phyloP scores from a whole-genome alignment of 1,139 yeast species.

The Dujonia santamariae region DNA sequence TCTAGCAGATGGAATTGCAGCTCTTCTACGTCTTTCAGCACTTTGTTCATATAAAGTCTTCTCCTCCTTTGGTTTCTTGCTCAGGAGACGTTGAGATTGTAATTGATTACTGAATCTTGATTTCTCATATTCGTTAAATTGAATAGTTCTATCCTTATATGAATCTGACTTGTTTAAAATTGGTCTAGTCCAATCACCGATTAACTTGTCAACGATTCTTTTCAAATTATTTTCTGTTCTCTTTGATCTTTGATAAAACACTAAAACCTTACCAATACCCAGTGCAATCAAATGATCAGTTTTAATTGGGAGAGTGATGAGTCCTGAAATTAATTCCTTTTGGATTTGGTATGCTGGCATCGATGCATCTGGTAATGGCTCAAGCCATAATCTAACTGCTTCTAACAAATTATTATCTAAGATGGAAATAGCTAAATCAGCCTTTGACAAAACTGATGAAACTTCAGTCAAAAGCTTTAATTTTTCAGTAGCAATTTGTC shows the following conservation, averaged over 20 bases:
- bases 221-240: conserved; percentile 86
- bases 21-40: conserved; percentile 90
- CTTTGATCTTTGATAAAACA: conserved; percentile 90
- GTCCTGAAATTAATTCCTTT: conserved; percentile 73
- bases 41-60: conserved; percentile 79
- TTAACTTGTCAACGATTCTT: conserved; percentile 82
- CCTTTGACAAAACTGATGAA: conserved; percentile 69
- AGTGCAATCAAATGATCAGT: conserved; percentile 93
- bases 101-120: conserved; percentile 49
- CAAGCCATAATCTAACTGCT: conserved; percentile 95
- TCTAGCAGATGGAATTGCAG: conserved; percentile 89
- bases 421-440: conserved; percentile 85
- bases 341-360: conserved; percentile 96
- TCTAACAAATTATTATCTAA: conserved; percentile 91
- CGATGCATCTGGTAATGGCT: conserved; percentile 96
- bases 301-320: conserved; percentile 81
- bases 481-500: conserved; percentile 82
- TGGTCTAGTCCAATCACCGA: conserved; percentile 98
- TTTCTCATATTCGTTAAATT: conserved; percentile 69
- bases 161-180: conserved; percentile 94
- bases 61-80: conserved; percentile 34
- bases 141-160: conserved; percentile 82
- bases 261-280: conserved; percentile 89
- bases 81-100: conserved; percentile 27
- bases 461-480: conserved; percentile 80